Evolutionary conservation across 2,329 filamentous ascomycete genomes (phyloP).

Genomic region (Aspergillus alliaceus): DNA sequence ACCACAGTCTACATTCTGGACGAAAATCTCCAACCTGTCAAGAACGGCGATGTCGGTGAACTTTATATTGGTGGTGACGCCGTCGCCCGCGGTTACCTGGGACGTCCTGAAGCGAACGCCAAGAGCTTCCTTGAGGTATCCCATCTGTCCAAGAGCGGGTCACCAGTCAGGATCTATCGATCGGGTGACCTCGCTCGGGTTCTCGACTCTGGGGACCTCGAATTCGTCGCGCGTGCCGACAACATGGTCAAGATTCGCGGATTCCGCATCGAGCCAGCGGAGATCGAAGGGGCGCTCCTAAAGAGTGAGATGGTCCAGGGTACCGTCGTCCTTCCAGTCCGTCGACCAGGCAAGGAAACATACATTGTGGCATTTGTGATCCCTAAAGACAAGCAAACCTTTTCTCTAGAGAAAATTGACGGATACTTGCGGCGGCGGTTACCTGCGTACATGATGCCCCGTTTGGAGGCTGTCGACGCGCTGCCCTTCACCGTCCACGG

Average conservation of each 20-base stretch:
- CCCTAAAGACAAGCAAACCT: not conserved
- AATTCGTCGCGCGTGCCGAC: not conserved
- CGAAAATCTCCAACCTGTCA: not conserved
- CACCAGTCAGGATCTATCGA: not conserved
- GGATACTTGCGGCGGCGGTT: not conserved
- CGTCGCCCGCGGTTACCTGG: not conserved
- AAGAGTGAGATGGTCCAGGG: not conserved
- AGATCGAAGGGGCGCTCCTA: constrained; percentile 61
- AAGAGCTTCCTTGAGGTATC: not conserved
- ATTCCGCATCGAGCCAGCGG: not conserved
- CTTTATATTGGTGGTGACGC: not conserved
- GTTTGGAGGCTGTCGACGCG: not conserved
- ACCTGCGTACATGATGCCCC: not conserved
- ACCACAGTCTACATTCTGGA: not conserved
- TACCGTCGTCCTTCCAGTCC: not conserved
- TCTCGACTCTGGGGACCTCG: not conserved
- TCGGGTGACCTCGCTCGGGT: not conserved
- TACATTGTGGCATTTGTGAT: not conserved
- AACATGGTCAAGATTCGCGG: constrained; percentile 1
- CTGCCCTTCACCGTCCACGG: not conserved
- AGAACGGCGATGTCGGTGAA: not conserved
- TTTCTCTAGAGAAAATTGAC: not conserved
- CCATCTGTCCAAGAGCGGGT: not conserved
- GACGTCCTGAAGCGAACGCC: not conserved
- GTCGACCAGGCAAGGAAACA: not conserved